Evolutionary conservation across 345 rosid genomes (phyloP).

Genomic region (Eucalyptus fibrosa): DNA sequence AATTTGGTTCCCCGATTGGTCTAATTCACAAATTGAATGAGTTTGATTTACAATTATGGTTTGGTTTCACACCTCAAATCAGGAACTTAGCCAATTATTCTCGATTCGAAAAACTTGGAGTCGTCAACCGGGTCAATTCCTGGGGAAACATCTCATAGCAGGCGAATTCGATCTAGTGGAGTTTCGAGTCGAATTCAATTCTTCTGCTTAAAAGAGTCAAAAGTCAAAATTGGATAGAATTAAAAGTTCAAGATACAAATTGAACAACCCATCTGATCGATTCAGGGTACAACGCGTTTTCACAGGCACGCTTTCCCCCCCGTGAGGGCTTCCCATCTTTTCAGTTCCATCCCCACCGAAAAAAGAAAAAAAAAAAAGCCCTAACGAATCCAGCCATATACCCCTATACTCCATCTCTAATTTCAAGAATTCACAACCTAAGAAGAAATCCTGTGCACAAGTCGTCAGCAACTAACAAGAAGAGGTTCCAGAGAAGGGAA

Average conservation of each 20-base stretch:
- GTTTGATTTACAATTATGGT: accelerated
- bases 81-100: accelerated
- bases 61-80: accelerated
- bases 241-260: not conserved
- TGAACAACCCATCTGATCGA: not conserved
- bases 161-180: accelerated
- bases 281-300: not conserved
- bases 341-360: not conserved
- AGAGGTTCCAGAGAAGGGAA: not conserved
- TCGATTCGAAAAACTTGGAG: accelerated
- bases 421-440: not conserved
- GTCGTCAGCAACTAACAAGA: not conserved
- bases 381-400: not conserved
- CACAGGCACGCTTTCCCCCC: not conserved
- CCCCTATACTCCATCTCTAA: not conserved
- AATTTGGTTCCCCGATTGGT: too few relatives aligned
- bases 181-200: too few relatives aligned
- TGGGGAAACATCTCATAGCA: accelerated
- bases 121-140: accelerated
- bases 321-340: not conserved
- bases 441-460: not conserved
- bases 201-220: accelerated
- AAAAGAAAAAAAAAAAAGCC: not conserved
- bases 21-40: too few relatives aligned
- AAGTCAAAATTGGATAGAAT: not conserved